Base-by-base conservation (phyloP, 805 yeast genomes). In the Jamesozyma spencerorum region DNA sequence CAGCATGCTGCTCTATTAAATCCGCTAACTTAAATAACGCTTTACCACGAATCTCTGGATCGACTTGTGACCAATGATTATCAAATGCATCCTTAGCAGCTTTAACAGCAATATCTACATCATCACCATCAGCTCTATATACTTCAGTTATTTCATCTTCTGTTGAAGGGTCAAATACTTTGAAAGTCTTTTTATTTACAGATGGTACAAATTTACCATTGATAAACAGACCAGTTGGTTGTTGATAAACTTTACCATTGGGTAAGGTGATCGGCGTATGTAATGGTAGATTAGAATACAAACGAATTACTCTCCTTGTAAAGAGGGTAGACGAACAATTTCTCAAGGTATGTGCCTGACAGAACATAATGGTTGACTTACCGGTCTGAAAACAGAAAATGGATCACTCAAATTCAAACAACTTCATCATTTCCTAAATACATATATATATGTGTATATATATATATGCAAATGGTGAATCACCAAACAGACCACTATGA, bases 61-160 rank as follows among this genome's bases (percentile, higher is more conserved):
- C 81, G 30, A 69, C 67, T 34, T 65, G 66, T 39, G 85, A 74
- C 94, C 95, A 86, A 15, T 82, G 94, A 31, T 72, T 63, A 37
- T 79, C 68, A 70, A 81, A 85, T 8, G 96, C 96, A 37, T 67
- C 68, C 49, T 75, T 70, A 27, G 97, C 97, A 30, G 94, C 92
- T 27, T 75, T 73, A 26, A 90, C 96, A 13, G 97, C 97, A 44
- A 64, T 51, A 49, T 87, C 88, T 30, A 87, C 81, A 61, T 87
- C 96, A 39, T 74, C 90, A 39, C 68, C 80, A 43, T 74, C 70
- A 36, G 88, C 95, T 58, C 80, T 88, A 59, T 82, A 79, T 38
- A 84, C 77, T 38, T 72, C 72, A 39, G 80, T 69, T 48, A 85
- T 75, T 43, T 67, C 72, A 57, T 81, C 80, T 62, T 83, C 92